Percentiles rank a stretch among this genome's conserved stretches.
phyloP scores from a whole-genome alignment of 1,284 basidiomycete genomes.

The Testicularia cyperi region DNA sequence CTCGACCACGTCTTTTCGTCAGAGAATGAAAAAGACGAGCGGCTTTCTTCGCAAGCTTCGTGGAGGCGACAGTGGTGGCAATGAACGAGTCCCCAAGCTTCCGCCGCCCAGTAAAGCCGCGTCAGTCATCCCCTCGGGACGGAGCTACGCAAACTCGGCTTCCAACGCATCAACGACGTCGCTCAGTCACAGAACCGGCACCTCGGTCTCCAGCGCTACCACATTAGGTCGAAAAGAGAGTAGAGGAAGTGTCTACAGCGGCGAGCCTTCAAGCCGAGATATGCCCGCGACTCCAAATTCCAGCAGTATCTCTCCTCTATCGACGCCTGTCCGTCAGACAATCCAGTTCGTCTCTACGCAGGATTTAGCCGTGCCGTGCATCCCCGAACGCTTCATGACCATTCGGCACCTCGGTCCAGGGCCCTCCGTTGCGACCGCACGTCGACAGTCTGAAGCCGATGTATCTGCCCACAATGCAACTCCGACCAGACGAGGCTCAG shows the following conservation, averaged over 20 bases:
- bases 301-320: no score
- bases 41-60: constrained; percentile 46
- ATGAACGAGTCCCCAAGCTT: no score
- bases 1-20: constrained; percentile 28
- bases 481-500: no score
- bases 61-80: constrained; percentile 9
- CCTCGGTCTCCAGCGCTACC: background rate
- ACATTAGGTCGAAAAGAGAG: constrained; percentile 13
- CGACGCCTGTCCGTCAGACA: constrained; percentile 5
- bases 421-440: no score
- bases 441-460: no score
- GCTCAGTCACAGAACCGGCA: constrained; percentile 8
- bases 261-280: no score
- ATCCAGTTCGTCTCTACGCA: constrained; percentile 14
- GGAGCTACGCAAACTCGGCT: no score
- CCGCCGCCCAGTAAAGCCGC: background rate
- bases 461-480: no score
- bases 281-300: no score
- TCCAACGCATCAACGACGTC: constrained; percentile 20
- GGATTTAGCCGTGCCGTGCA: constrained; percentile 17
- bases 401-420: constrained; percentile 7
- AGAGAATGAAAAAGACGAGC: constrained; percentile 55
- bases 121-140: no score
- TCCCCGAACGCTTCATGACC: constrained; percentile 22
- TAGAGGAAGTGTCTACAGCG: constrained; percentile 15